Evolutionary conservation across 2,329 filamentous ascomycete species (phyloP), one percentile per base, ranked within the genome.

Genomic region (Colletotrichum camelliae): DNA sequence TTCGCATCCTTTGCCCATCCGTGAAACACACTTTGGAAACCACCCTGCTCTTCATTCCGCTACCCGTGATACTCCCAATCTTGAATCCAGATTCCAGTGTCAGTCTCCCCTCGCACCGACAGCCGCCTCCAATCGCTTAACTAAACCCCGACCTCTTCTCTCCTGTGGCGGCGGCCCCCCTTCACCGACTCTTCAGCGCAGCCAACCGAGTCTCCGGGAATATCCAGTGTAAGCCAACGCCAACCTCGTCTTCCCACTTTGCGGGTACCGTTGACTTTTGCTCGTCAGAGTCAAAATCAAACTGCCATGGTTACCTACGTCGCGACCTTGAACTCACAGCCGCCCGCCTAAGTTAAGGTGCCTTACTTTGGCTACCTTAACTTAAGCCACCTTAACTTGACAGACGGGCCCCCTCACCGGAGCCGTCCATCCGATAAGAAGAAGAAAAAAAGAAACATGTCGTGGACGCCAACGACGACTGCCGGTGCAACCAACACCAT

Each of bases 151-250:
- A 33, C 16, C 33, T 31, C 69, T 18, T 71, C 13, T 27, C 13
- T 64, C 13, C 13, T 64, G 55, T 62, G 24, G 29, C 13, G n/a
- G 33, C 35, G 18, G 35, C 37, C 37, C 37, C 57, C 60, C 52
- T 70, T 74, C 67, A 71, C 67, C 67, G 60, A 74, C 72, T 66
- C 27, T 71, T 71, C 27, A 37, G 16, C 31, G 21, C 21, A 31
- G 18, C 57, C 35, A 68, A 37, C 15, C 43, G 15, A 13, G 24
- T 48, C 18, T 48, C 39, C 66, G 29, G 52, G n/a, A n/a, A 21
- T 48, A 48, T 3, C 3, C 21, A 21, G 39, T 48, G 27, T 13
- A 33, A 61, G 29, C 21, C 29, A 35, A 35, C 31, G n/a, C 29
- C 58, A n/a, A 31, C 58, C 58, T 33, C 58, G 27, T n/a, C n/a